phyloP scores from a whole-genome alignment of 805 yeast genomes.

The Yamadazyma endophytica region DNA sequence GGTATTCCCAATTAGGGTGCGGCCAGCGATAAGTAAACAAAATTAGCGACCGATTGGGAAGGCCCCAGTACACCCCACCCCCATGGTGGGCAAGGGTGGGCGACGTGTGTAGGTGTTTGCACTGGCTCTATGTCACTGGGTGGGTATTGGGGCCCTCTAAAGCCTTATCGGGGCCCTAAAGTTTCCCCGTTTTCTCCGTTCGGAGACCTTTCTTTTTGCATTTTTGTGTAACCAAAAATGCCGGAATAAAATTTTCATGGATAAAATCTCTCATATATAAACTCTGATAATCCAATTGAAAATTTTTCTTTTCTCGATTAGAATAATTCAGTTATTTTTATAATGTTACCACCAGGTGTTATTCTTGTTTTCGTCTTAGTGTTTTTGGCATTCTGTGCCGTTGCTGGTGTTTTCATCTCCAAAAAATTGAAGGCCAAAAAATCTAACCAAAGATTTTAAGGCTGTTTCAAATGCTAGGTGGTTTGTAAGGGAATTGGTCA shows the following conservation, averaged over 20 bases:
- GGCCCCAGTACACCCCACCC: no score
- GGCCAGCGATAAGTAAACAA: no score
- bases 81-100: no score
- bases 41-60: no score
- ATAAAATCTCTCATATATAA: conserved; percentile 1
- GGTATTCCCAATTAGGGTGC: no score
- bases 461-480: background rate
- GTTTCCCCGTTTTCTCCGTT: no score
- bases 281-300: conserved; percentile 3
- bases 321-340: conserved; percentile 8
- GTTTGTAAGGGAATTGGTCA: background rate
- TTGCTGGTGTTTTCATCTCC: conserved; percentile 32
- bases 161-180: no score
- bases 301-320: conserved; percentile 2
- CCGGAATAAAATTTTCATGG: background rate
- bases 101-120: no score
- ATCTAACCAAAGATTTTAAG: conserved; percentile 38
- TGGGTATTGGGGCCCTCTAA: no score
- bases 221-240: no score
- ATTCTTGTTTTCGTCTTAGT: conserved; percentile 61
- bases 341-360: conserved; percentile 72
- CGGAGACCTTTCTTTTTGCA: no score
- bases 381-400: conserved; percentile 42
- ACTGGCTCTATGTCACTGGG: no score
- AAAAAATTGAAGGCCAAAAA: conserved; percentile 42